These are phyloP conservation scores for Entomortierella parvispora DNA, from an alignment of 192 early-diverging fungal species.

Conservation along the genomic window DNA sequence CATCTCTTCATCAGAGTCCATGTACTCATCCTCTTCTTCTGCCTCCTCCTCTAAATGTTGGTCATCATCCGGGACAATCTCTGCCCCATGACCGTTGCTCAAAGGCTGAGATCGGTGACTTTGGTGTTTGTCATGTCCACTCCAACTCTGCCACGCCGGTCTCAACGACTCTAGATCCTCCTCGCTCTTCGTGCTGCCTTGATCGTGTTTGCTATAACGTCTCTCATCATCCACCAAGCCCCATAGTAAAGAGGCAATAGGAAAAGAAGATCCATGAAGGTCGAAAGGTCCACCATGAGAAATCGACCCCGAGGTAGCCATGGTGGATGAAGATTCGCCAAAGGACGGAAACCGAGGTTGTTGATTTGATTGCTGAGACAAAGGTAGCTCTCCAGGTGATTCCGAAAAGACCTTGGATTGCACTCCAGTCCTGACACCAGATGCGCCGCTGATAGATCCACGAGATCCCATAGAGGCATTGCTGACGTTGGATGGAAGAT, in stretches of 20 bases:
- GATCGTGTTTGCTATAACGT: slow-evolving; percentile 4
- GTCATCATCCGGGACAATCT: slow-evolving; percentile 32
- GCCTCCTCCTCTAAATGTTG: slow-evolving; percentile 19
- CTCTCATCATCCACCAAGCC: slow-evolving; percentile 18
- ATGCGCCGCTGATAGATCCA: slow-evolving; percentile 24
- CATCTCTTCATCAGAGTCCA: slow-evolving; percentile 36
- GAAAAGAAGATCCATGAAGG: background rate
- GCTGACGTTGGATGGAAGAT: slow-evolving; percentile 28
- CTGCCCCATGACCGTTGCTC: background rate
- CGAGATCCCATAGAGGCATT: slow-evolving; percentile 12
- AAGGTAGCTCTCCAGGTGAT: slow-evolving; percentile 22
- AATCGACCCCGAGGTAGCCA: slow-evolving; percentile 19
- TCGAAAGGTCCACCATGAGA: background rate
- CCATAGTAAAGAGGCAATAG: slow-evolving; percentile 13
- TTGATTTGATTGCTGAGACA: slow-evolving; percentile 21
- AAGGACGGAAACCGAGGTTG: slow-evolving; percentile 10
- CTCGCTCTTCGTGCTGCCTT: background rate
- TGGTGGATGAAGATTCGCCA: slow-evolving; percentile 14
- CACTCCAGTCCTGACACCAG: slow-evolving; percentile 1
- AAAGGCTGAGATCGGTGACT: background rate
- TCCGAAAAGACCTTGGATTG: slow-evolving; percentile 18
- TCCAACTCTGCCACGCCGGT: slow-evolving; percentile 32
- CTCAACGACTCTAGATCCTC: slow-evolving; percentile 8
- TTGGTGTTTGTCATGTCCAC: background rate
- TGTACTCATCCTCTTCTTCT: slow-evolving; percentile 30